Conservation (phyloP, 2,329 filamentous ascomycete genomes). For the Aspergillus luchuensis region DNA sequence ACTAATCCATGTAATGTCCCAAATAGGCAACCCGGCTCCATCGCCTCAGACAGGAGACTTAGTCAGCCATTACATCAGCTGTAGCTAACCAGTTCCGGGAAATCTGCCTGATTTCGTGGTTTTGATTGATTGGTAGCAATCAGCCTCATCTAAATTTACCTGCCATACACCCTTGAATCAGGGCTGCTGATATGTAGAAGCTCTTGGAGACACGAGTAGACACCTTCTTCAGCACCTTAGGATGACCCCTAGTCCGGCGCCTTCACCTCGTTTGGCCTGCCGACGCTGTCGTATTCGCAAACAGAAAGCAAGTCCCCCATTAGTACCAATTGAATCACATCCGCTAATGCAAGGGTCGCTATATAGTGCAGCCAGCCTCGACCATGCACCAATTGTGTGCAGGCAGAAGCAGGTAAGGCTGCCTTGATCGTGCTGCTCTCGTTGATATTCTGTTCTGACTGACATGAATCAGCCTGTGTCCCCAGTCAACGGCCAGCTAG, state of each 20-base stretch:
- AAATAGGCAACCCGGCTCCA: no score
- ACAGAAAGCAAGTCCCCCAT: neutral
- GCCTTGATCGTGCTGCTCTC: neutral
- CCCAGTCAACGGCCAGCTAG: neutral
- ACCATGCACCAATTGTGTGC: slow-evolving; percentile 4
- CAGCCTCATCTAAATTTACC: neutral
- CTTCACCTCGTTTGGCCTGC: neutral
- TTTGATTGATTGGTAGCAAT: neutral
- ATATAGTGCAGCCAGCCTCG: slow-evolving; percentile 2
- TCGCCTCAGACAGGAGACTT: neutral
- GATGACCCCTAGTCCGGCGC: neutral
- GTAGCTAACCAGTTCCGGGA: neutral
- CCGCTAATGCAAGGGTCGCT: neutral
- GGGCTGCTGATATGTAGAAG: neutral
- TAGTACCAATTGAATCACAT: no score
- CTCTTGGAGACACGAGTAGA: neutral
- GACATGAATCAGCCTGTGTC: neutral
- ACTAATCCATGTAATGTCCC: no score
- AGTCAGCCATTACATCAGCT: neutral
- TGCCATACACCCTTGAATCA: neutral
- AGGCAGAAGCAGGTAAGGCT: neutral
- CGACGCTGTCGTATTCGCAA: slow-evolving; percentile 6
- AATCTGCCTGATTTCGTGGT: neutral
- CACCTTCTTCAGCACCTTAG: neutral
- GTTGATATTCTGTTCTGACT: neutral